phyloP scores from a whole-genome alignment of 768 basidiomycete species.

The Russula abietina region DNA sequence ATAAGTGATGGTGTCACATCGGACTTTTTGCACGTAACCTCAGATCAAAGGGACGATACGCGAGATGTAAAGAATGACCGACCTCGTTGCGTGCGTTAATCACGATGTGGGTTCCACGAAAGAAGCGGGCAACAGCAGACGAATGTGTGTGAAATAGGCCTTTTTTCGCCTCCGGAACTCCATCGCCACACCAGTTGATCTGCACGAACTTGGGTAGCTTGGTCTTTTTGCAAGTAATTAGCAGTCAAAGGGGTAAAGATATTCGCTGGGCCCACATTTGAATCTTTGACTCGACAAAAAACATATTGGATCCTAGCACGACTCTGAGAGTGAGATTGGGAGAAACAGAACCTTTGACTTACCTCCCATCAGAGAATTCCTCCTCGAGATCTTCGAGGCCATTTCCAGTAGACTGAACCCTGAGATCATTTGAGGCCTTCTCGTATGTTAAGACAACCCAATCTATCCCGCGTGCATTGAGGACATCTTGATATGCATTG shows the following conservation, averaged over 20 bases:
- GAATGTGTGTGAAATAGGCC: conserved; percentile 90
- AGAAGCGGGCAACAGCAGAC: conserved; percentile 67
- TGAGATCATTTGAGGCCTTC: conserved; percentile 77
- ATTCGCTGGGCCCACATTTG: conserved; percentile 50
- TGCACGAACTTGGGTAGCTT: conserved; percentile 88
- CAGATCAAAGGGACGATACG: background rate
- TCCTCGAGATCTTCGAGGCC: conserved; percentile 88
- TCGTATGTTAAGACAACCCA: conserved; percentile 81
- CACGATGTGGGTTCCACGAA: conserved; percentile 81
- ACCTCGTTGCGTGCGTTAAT: conserved; percentile 86
- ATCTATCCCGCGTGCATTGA: conserved; percentile 60
- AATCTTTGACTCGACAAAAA: conserved; percentile 78
- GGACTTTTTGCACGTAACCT: conserved; percentile 39
- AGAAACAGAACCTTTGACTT: conserved; percentile 26
- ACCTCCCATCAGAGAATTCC: conserved; percentile 93
- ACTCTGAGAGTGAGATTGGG: conserved; percentile 14
- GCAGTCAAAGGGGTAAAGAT: background rate
- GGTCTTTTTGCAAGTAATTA: conserved; percentile 42
- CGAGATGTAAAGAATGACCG: conserved; percentile 21
- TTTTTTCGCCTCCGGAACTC: conserved; percentile 88
- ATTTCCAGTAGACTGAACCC: conserved; percentile 77
- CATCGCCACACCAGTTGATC: conserved; percentile 97
- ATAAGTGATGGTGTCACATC: conserved; percentile 78
- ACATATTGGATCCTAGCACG: conserved; percentile 82
- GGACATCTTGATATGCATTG: conserved; percentile 68